A percentile compares a stretch with the other conserved stretches of the same genome.
These are phyloP conservation scores for Pittosporum tobira DNA, from an alignment of 129 eudicot species.

Conservation along the genomic window DNA sequence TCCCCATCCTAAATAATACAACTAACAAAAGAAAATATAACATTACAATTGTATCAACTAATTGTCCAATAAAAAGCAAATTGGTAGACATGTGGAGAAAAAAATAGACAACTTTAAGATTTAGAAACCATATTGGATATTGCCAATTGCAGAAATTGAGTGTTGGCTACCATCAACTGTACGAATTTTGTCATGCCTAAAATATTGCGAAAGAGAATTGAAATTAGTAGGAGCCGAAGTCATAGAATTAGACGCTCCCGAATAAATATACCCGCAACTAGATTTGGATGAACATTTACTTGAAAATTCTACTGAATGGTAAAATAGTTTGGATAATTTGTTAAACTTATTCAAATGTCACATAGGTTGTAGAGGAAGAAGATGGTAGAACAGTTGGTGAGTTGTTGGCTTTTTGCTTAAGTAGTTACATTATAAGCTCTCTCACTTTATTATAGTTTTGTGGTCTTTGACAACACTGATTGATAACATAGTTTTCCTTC, in stretches of 20 bases:
- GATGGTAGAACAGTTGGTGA: too few relatives aligned
- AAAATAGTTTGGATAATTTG: too few relatives aligned
- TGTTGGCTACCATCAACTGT: background rate
- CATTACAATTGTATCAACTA: background rate
- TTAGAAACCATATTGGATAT: background rate
- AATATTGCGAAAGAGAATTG: background rate
- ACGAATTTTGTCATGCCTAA: background rate
- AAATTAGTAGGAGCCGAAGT: background rate
- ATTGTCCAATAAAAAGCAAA: too few relatives aligned
- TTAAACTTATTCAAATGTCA: too few relatives aligned
- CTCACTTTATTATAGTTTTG: background rate
- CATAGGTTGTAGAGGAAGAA: background rate
- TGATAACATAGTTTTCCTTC: background rate
- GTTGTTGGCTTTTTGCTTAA: background rate
- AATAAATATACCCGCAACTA: background rate
- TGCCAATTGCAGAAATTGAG: background rate
- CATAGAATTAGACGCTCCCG: background rate
- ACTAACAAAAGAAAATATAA: background rate
- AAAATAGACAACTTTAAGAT: background rate
- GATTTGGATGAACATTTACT: background rate
- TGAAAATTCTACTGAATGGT: background rate
- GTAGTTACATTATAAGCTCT: background rate
- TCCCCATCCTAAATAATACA: background rate
- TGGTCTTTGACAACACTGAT: background rate
- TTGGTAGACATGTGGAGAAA: background rate